Evolutionary conservation across 139 green algal genomes (phyloP), one percentile per base, ranked within the genome.

Genomic region (Eudorina sp.): DNA sequence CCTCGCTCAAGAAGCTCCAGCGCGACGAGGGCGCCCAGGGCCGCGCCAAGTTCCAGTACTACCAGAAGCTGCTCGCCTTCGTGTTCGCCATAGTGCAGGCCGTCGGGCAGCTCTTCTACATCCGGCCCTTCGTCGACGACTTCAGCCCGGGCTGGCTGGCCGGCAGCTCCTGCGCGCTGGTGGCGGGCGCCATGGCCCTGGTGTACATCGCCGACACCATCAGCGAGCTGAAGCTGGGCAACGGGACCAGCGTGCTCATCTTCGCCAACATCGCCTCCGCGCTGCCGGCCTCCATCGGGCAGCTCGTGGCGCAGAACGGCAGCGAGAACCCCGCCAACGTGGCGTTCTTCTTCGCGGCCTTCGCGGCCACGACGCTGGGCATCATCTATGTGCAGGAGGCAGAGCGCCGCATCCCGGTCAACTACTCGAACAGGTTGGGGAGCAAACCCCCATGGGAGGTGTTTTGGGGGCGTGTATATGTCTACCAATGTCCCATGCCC

Each of bases 351-450:
- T 93, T 88, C 0, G 58, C 88, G 1, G 95, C 97, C 29, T 99
- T 99, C 92, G 93, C 98, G 68, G 70, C 97, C 21, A 99, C 97
- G 84, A 99, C 97, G 0, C 90, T 98, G 70, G 98, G 98, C 86
- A 98, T 99, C 66, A 97, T 99, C 86, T 99, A 99, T 81, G 98
- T 99, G 53, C 97, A 96, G 91, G 96, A 98, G 78, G 98, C 98
- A 6, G 98, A 99, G 96, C 89, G 98, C 16, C 95, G 97, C 88
- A 99, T 99, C 89, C 98, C 98, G 27, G 97, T 99, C 93, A 99
- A 99, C 92, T 99, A 99, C 88, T 96, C 95, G 43, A 90, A 62
- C 89, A 76, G 88, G 88, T n/a, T n/a, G n/a, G n/a, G n/a, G n/a
- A n/a, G n/a, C n/a, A n/a, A n/a, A n/a, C n/a, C n/a, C n/a, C n/a